Evolutionary conservation across 495 filamentous ascomycete genomes (phyloP).

Genomic region (Aspergillus sparsus): DNA sequence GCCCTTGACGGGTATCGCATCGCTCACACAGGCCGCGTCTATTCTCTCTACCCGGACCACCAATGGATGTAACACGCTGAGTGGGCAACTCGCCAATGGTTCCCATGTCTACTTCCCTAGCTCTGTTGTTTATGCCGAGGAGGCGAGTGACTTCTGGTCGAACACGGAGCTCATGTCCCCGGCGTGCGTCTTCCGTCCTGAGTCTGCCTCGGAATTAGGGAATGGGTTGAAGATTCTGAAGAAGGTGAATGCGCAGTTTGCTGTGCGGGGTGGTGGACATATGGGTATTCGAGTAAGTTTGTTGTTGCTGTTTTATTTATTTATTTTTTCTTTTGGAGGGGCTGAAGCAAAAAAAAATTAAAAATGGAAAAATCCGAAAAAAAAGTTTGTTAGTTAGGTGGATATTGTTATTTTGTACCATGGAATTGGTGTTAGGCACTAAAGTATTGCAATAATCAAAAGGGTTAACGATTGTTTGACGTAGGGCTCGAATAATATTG

Average conservation of each 20-base stretch:
- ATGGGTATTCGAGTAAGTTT: conserved; percentile 37
- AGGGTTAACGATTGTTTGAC: neutral
- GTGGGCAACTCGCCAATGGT: conserved; percentile 16
- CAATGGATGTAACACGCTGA: conserved; percentile 28
- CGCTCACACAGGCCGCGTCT: neutral
- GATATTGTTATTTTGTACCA: no score
- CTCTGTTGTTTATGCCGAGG: conserved; percentile 33
- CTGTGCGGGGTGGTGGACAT: conserved; percentile 41
- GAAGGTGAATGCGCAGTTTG: conserved; percentile 38
- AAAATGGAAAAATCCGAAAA: neutral
- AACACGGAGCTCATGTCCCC: conserved; percentile 40
- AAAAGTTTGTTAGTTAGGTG: no score
- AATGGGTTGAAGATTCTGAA: conserved; percentile 32
- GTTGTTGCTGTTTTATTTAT: neutral
- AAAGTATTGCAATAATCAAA: neutral
- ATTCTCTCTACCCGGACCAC: neutral
- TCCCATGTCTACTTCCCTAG: conserved; percentile 26
- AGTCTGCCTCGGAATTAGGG: conserved; percentile 28
- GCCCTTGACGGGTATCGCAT: conserved; percentile 24
- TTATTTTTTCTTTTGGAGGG: no score
- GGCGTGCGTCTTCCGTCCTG: conserved; percentile 38
- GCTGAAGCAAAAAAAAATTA: neutral
- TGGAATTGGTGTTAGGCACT: no score
- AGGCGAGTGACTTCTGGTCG: conserved; percentile 40
- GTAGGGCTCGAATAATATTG: conserved; percentile 42